Evolutionary conservation across 495 filamentous ascomycete species (phyloP).

Genomic region (Hypoxylon fragiforme): DNA sequence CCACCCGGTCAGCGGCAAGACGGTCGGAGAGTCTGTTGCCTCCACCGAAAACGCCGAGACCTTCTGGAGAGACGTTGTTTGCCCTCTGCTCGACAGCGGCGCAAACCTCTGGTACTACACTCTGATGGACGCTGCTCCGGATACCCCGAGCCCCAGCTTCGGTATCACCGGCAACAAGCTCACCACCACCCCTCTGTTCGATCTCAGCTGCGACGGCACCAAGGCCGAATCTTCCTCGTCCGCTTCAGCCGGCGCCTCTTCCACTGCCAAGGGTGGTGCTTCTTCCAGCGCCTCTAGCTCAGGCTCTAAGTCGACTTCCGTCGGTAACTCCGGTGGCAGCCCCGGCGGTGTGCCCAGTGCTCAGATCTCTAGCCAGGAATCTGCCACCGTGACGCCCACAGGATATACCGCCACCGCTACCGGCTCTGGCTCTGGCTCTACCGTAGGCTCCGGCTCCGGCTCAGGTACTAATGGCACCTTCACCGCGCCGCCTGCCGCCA

Average conservation of each 20-base stretch:
- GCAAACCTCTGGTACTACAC: slow-evolving; percentile 79
- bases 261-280: slow-evolving; percentile 9
- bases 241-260: slow-evolving; percentile 12
- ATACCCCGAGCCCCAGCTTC: slow-evolving; percentile 68
- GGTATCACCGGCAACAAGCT: slow-evolving; percentile 54
- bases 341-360: slow-evolving; percentile 22
- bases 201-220: slow-evolving; percentile 57
- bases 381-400: slow-evolving; percentile 28
- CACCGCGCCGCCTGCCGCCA: slow-evolving; percentile 19
- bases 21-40: slow-evolving; percentile 63
- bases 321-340: slow-evolving; percentile 29
- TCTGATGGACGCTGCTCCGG: slow-evolving; percentile 64
- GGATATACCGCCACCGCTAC: slow-evolving; percentile 14
- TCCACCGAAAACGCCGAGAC: slow-evolving; percentile 68
- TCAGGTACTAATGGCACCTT: slow-evolving; percentile 32
- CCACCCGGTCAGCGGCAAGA: slow-evolving; percentile 72
- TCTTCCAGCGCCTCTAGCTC: slow-evolving; percentile 24
- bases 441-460: slow-evolving; percentile 26
- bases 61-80: slow-evolving; percentile 81
- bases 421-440: slow-evolving; percentile 31
- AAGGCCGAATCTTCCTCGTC: slow-evolving; percentile 21
- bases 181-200: slow-evolving; percentile 61
- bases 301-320: not conserved
- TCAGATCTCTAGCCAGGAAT: slow-evolving; percentile 31
- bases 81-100: slow-evolving; percentile 62